phyloP scores from a whole-genome alignment of 1,139 yeast genomes.

The Keqinozyma sinolaborantium region DNA sequence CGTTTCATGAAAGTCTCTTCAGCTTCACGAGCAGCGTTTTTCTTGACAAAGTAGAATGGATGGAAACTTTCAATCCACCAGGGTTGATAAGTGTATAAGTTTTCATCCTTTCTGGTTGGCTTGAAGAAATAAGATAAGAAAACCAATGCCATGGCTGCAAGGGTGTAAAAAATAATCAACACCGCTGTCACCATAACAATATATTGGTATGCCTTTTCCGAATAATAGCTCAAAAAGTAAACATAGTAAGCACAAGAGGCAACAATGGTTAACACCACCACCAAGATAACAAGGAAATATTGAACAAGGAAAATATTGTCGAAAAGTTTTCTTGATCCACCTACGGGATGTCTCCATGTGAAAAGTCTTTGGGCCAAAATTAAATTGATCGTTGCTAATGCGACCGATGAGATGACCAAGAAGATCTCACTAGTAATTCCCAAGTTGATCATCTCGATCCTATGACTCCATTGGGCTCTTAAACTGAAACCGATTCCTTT shows the following conservation, averaged over 20 bases:
- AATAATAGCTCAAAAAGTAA: conserved; percentile 18
- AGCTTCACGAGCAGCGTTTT: conserved; percentile 31
- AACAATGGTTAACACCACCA: conserved; percentile 29
- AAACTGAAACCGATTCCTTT: conserved; percentile 29
- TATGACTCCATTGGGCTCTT: conserved; percentile 27
- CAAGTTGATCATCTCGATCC: conserved; percentile 27
- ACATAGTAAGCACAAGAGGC: conserved; percentile 33
- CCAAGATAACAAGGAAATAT: conserved; percentile 25
- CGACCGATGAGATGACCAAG: conserved; percentile 29
- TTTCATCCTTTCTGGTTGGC: conserved; percentile 39
- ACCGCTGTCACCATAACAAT: conserved; percentile 28
- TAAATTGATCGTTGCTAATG: conserved; percentile 35
- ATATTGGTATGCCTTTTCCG: conserved; percentile 21
- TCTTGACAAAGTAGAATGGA: conserved; percentile 36
- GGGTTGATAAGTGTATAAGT: conserved; percentile 40
- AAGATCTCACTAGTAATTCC: conserved; percentile 34
- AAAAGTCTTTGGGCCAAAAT: conserved; percentile 40
- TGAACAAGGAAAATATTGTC: conserved; percentile 29
- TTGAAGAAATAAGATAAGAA: conserved; percentile 36
- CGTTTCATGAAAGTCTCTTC: conserved; percentile 40
- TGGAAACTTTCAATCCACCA: conserved; percentile 45
- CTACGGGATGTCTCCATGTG: conserved; percentile 47
- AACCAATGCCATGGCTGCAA: conserved; percentile 30
- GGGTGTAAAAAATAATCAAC: conserved; percentile 28
- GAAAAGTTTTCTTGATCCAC: conserved; percentile 35